Evolutionary conservation across 1,139 yeast species (phyloP).

Genomic region (Yamadazyma jaroonii): DNA sequence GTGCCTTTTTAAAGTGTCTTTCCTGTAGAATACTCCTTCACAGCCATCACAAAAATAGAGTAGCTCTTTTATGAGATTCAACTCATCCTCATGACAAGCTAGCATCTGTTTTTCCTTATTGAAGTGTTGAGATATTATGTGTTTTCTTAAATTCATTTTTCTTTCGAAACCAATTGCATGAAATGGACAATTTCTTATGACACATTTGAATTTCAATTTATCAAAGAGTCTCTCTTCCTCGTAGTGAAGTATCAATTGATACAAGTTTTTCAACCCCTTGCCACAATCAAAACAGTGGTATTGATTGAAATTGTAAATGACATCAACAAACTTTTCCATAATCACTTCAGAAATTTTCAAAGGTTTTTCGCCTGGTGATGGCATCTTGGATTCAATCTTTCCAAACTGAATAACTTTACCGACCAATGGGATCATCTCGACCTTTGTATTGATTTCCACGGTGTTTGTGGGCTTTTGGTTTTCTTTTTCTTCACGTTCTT

Average conservation of each 20-base stretch:
- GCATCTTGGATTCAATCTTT: too few relatives aligned
- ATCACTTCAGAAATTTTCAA: conserved; percentile 1
- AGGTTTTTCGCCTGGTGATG: too few relatives aligned
- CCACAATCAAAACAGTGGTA: conserved; percentile 13
- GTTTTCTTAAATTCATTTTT: conserved; percentile 55
- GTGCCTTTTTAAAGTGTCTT: conserved; percentile 55
- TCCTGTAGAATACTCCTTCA: conserved; percentile 49
- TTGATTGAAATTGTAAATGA: conserved; percentile 7
- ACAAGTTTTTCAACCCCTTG: conserved; percentile 2
- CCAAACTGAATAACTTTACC: too few relatives aligned
- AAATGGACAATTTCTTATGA: conserved; percentile 56
- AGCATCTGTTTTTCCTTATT: conserved; percentile 9
- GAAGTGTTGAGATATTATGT: conserved; percentile 52
- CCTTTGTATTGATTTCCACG: too few relatives aligned
- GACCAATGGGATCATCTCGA: too few relatives aligned
- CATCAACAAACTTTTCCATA: conserved; percentile 2
- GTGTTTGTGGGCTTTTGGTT: too few relatives aligned
- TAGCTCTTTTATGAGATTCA: conserved; percentile 7
- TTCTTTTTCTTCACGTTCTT: too few relatives aligned
- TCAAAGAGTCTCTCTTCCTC: conserved; percentile 9
- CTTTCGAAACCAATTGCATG: conserved; percentile 54
- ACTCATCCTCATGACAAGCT: not conserved
- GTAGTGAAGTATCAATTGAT: conserved; percentile 10
- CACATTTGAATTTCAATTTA: conserved; percentile 33
- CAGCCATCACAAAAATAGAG: conserved; percentile 29